phyloP scores from a whole-genome alignment of 2,329 filamentous ascomycete species.

The Stagonosporopsis chrysanthemi region DNA sequence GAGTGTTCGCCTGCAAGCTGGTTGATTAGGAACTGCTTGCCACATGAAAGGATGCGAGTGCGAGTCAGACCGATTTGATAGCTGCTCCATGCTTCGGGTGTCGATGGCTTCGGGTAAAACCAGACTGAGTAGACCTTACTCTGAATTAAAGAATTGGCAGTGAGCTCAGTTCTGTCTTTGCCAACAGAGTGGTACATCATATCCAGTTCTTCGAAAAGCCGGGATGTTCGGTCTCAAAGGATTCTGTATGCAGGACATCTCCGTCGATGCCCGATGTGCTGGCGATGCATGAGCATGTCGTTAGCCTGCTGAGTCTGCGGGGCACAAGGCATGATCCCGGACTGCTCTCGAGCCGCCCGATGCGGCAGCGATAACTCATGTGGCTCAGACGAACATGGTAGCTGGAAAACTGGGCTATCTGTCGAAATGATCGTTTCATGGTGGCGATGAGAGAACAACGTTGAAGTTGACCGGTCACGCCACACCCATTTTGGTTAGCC shows the following conservation, averaged over 20 bases:
- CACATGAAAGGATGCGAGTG: background rate
- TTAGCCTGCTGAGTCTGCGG: constrained; percentile 2
- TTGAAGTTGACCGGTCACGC: background rate
- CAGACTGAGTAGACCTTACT: background rate
- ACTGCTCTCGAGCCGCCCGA: no score
- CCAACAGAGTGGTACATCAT: background rate
- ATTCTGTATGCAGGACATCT: background rate
- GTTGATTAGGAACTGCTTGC: no score
- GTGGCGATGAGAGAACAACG: background rate
- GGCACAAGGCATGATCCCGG: background rate
- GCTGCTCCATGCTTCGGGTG: no score
- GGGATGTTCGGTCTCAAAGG: background rate
- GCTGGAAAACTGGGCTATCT: background rate
- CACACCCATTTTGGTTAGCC: background rate
- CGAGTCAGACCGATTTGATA: background rate
- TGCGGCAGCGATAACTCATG: background rate
- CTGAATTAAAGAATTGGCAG: no score
- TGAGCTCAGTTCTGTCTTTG: no score
- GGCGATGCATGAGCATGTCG: constrained; percentile 10
- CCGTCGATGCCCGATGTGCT: constrained; percentile 2
- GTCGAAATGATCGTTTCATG: background rate
- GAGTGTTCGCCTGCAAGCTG: background rate
- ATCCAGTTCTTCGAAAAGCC: background rate
- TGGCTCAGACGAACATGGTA: background rate
- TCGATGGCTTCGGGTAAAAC: background rate